A percentile compares a stretch with the other conserved stretches of the same genome.
Evolutionary conservation across 805 yeast genomes (phyloP).

Genomic region (Wickerhamomyces subpelliculosus): DNA sequence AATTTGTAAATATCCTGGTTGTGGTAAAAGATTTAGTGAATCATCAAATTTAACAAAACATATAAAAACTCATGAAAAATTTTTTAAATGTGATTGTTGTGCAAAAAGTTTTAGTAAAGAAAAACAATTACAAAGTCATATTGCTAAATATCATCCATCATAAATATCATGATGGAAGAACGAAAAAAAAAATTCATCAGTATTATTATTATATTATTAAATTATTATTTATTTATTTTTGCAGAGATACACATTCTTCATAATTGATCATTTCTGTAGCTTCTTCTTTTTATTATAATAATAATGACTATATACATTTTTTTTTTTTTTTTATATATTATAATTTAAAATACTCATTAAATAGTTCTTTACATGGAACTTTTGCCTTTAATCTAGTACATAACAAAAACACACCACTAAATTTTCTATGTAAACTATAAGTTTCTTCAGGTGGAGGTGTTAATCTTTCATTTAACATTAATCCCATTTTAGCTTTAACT

Average conservation of each 20-base stretch:
- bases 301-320: neutral
- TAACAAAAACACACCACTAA: slow-evolving; percentile 87
- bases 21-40: slow-evolving; percentile 82
- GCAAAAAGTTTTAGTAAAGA: slow-evolving; percentile 43
- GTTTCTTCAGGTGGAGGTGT: slow-evolving; percentile 99
- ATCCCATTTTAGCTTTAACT: slow-evolving; percentile 77
- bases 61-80: slow-evolving; percentile 64
- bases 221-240: no score
- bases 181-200: no score
- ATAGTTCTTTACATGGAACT: slow-evolving; percentile 74
- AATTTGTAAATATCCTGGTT: slow-evolving; percentile 69
- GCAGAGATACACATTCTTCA: no score
- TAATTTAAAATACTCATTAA: slow-evolving; percentile 22
- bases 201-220: no score
- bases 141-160: slow-evolving; percentile 14
- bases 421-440: slow-evolving; percentile 89
- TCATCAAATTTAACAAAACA: slow-evolving; percentile 86
- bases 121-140: slow-evolving; percentile 35
- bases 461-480: slow-evolving; percentile 86
- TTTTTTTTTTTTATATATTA: neutral
- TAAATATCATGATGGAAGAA: no score
- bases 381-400: slow-evolving; percentile 81
- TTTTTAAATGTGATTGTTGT: slow-evolving; percentile 45
- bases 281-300: neutral
- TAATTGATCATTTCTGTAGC: no score